Evolutionary conservation across 306 rosid species (phyloP).

Genomic region (Begonia masoniana): DNA sequence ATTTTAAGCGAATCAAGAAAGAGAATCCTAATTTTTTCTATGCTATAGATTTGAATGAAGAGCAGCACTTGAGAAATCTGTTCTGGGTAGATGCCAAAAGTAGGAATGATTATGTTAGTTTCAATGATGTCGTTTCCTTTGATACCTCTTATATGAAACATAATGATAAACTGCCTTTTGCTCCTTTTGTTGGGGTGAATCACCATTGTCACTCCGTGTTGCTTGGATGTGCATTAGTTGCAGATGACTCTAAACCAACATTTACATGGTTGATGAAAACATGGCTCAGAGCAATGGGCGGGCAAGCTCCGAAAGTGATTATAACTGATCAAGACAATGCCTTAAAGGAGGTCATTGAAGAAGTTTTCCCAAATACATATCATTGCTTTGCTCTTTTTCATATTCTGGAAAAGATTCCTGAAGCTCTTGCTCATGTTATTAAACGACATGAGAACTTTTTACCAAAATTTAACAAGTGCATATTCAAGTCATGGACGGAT

Average conservation of each 20-base stretch:
- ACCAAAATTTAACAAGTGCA: slow-evolving; percentile 62
- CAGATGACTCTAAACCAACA: slow-evolving; percentile 65
- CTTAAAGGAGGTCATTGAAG: slow-evolving; percentile 62
- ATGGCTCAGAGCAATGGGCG: slow-evolving; percentile 92
- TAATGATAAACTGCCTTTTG: slow-evolving; percentile 77
- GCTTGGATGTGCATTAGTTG: slow-evolving; percentile 85
- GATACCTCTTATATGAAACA: slow-evolving; percentile 62
- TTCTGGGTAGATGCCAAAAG: slow-evolving; percentile 91
- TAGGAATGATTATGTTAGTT: slow-evolving; percentile 55
- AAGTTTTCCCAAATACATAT: slow-evolving; percentile 58
- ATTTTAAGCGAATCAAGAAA: slow-evolving; percentile 72
- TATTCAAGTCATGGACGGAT: slow-evolving; percentile 73
- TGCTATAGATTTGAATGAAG: slow-evolving; percentile 74
- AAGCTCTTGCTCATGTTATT: slow-evolving; percentile 53
- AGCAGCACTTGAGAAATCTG: slow-evolving; percentile 71
- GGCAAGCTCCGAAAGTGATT: slow-evolving; percentile 63
- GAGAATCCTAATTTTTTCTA: slow-evolving; percentile 75
- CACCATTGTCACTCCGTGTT: slow-evolving; percentile 81
- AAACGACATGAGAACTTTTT: slow-evolving; percentile 52
- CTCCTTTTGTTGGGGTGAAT: slow-evolving; percentile 86
- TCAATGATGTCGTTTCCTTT: slow-evolving; percentile 64
- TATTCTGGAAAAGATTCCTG: slow-evolving; percentile 68
- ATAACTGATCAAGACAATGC: slow-evolving; percentile 72
- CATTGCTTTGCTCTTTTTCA: slow-evolving; percentile 83
- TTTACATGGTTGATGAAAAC: slow-evolving; percentile 83